phyloP scores from a whole-genome alignment of 805 yeast species.

The Saccharomycopsis selenospora region DNA sequence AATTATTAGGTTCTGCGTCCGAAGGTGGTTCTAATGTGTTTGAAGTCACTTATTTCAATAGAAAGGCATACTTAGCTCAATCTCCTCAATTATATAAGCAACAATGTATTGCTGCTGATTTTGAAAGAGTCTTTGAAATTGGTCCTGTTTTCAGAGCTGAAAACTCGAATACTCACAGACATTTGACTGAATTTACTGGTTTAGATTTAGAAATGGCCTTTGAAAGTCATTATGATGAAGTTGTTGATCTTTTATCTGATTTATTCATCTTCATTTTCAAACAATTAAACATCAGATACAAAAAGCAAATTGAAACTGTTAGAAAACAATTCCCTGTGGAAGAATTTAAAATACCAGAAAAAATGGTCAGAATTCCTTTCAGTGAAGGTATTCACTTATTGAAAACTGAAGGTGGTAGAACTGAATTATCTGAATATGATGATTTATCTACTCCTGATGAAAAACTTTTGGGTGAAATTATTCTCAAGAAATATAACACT shows the following conservation, averaged over 20 bases:
- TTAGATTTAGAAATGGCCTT: slow-evolving; percentile 97
- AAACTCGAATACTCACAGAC: slow-evolving; percentile 98
- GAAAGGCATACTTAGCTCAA: slow-evolving; percentile 91
- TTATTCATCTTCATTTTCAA: slow-evolving; percentile 84
- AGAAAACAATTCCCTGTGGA: slow-evolving; percentile 96
- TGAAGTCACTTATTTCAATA: slow-evolving; percentile 87
- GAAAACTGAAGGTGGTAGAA: slow-evolving; percentile 78
- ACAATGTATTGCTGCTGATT: slow-evolving; percentile 96
- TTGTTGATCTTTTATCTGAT: slow-evolving; percentile 51
- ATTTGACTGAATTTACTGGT: slow-evolving; percentile 97
- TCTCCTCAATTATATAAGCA: slow-evolving; percentile 98
- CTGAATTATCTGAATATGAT: slow-evolving; percentile 70
- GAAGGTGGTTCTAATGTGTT: slow-evolving; percentile 98
- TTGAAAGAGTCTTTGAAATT: slow-evolving; percentile 90
- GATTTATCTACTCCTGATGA: slow-evolving; percentile 94
- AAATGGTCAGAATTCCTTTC: slow-evolving; percentile 84
- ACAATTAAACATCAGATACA: slow-evolving; percentile 72
- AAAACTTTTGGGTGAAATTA: slow-evolving; percentile 83
- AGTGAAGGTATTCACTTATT: slow-evolving; percentile 86
- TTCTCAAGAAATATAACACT: slow-evolving; percentile 90
- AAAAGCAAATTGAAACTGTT: slow-evolving; percentile 78
- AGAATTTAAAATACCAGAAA: slow-evolving; percentile 89
- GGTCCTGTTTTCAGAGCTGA: slow-evolving; percentile 99
- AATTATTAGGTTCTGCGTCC: slow-evolving; percentile 88
- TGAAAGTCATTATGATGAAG: slow-evolving; percentile 97